Percentiles rank a stretch among this genome's conserved stretches.
phyloP scores from a whole-genome alignment of 2,329 filamentous ascomycete genomes.

The Colletotrichum abscissum region DNA sequence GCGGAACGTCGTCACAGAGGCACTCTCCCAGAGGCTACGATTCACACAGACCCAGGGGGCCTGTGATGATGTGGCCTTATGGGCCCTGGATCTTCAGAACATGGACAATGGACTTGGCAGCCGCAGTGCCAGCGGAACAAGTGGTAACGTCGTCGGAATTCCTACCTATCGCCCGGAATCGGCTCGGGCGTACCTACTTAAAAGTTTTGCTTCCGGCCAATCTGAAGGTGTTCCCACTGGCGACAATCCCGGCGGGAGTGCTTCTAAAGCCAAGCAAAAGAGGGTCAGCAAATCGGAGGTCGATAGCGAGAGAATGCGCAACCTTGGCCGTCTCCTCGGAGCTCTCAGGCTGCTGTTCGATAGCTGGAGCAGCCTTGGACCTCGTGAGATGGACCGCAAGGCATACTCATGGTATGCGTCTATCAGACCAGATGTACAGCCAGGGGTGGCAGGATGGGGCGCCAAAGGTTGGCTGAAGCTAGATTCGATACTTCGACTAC shows the following conservation, averaged over 20 bases:
- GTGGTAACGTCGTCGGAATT: constrained; percentile 62
- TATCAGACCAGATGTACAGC: constrained; percentile 80
- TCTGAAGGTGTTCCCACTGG: not conserved
- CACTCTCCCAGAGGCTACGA: constrained; percentile 62
- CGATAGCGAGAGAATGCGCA: constrained; percentile 73
- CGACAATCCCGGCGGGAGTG: not conserved
- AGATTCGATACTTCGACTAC: constrained; percentile 72
- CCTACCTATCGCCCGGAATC: constrained; percentile 80
- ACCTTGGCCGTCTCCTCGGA: constrained; percentile 75
- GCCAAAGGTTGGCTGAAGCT: constrained; percentile 79
- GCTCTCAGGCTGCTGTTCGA: constrained; percentile 77
- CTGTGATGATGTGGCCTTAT: constrained; percentile 63
- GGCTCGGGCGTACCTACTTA: constrained; percentile 69
- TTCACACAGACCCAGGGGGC: constrained; percentile 36
- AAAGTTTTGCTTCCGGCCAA: constrained; percentile 65
- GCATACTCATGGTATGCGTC: constrained; percentile 87
- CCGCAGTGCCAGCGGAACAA: constrained; percentile 37
- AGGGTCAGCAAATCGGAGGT: constrained; percentile 38
- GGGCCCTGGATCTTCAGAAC: constrained; percentile 69
- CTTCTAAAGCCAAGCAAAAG: constrained; percentile 29
- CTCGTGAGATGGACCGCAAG: constrained; percentile 76
- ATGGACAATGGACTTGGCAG: constrained; percentile 48
- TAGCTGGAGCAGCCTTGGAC: constrained; percentile 78
- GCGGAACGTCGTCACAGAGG: constrained; percentile 66
- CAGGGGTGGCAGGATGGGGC: constrained; percentile 83